These are phyloP conservation scores for Carex arenaria DNA, from an alignment of 202 grass and related monocot genomes.

Conservation along the genomic window DNA sequence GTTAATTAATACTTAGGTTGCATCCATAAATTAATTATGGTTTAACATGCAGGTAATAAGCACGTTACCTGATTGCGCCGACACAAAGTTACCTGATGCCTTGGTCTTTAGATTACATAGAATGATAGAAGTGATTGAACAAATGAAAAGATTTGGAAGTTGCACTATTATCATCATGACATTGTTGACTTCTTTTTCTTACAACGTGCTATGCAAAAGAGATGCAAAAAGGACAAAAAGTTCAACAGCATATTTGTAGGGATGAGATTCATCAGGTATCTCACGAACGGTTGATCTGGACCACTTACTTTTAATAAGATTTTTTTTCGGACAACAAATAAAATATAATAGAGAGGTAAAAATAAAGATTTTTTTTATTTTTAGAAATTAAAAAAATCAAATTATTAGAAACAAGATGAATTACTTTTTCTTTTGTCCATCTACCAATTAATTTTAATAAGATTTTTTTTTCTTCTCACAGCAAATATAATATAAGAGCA, in stretches of 20 bases:
- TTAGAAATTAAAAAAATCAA: too few species aligned
- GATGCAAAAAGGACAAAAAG: background rate
- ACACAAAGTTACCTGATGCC: constrained; percentile 10
- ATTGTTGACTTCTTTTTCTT: background rate
- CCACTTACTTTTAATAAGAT: background rate
- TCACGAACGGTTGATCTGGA: background rate
- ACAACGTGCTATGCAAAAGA: background rate
- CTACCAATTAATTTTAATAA: too few species aligned
- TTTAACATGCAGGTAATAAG: background rate
- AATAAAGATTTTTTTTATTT: background rate
- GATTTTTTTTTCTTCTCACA: too few species aligned
- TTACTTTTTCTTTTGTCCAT: too few species aligned
- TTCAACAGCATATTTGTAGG: background rate
- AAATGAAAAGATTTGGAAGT: constrained; percentile 2
- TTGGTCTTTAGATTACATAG: background rate
- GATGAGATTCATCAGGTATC: background rate
- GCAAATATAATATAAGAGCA: too few species aligned
- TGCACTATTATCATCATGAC: constrained; percentile 2
- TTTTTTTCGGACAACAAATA: background rate
- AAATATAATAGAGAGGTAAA: background rate
- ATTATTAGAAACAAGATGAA: too few species aligned
- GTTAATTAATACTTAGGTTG: constrained; percentile 5
- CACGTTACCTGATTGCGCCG: background rate
- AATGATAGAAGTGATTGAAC: too few species aligned
- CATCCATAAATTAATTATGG: background rate